Conservation (phyloP, 441 rosid species). For the California macrophylla region DNA sequence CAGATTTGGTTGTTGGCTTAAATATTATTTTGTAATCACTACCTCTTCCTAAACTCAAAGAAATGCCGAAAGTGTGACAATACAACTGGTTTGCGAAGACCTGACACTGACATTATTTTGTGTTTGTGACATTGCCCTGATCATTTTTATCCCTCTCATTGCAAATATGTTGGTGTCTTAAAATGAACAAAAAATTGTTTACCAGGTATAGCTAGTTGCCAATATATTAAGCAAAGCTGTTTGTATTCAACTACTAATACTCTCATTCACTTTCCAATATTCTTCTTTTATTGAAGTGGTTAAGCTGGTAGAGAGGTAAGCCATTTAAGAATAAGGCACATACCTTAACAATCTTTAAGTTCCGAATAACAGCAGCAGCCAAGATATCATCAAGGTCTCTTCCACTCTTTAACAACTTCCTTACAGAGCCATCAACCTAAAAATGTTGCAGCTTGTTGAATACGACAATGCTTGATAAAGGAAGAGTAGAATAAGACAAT, state of each 20-base stretch:
- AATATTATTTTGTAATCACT: not conserved
- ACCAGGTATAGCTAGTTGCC: not conserved
- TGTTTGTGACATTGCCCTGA: not conserved
- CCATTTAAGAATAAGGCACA: conserved; percentile 18
- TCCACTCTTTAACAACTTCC: conserved; percentile 57
- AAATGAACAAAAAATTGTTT: not conserved
- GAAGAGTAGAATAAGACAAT: conserved; percentile 12
- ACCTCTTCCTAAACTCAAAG: not conserved
- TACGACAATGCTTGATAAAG: not conserved
- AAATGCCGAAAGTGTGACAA: not conserved
- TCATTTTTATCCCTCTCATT: not conserved
- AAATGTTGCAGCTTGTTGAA: conserved; percentile 21
- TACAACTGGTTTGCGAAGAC: not conserved
- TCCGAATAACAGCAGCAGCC: conserved; percentile 60
- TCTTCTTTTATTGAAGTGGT: conserved; percentile 14
- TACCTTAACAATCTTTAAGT: conserved; percentile 74
- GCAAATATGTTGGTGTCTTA: not conserved
- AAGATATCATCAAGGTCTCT: conserved; percentile 58
- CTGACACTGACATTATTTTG: not conserved
- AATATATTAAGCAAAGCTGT: not conserved
- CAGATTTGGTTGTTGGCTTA: not conserved
- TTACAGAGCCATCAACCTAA: conserved; percentile 53
- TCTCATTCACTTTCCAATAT: conserved; percentile 10
- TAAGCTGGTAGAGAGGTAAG: conserved; percentile 10
- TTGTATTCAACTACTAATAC: conserved; percentile 6